Evolutionary conservation across 768 basidiomycete genomes (phyloP), one percentile per base, ranked within the genome.

Genomic region (Lepiota subincarnata): DNA sequence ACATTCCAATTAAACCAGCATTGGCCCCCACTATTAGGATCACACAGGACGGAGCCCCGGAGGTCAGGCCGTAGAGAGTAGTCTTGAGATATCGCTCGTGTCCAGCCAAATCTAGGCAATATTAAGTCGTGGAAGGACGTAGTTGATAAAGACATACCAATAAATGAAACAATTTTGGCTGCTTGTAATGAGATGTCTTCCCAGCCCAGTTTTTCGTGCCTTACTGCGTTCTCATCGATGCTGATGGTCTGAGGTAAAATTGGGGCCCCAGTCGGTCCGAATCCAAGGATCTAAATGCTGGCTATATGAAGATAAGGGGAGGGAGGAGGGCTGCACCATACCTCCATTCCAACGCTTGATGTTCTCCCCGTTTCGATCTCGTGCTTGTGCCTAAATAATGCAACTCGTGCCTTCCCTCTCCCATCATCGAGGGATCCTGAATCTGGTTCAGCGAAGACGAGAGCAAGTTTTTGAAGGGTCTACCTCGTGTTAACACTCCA

Each of bases 301-400:
- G 36, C 48, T 26, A 48, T 31, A 13, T 48, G 5, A 57, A 36
- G 22, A 38, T 3, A 31, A 8, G 36, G 26, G n/a, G 14, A 12
- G 22, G 40, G 2, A 46, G 47, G 19, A 20, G 13, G 47, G 20
- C 37, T 10, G 42, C 18, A 2, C 55, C 76, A 54, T 57, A 93
- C 92, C 79, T 99, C 97, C 87, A 97, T 95, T 18, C 97, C 97
- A 39, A 98, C 92, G 56, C 89, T 92, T 19, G 90, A 93, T 0
- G 97, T 99, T 47, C 97, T 75, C 5, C 96, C 96, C 16, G 89
- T 93, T 72, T 98, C 97, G 49, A 98, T 76, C 69, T 99, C 97
- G 64, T 99, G 97, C 66, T 98, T 97, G 66, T 99, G 97, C 50
- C 96, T 78, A 69, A 98, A 98, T 6, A 99, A 73, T 3, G 86